Evolutionary conservation across 2,329 filamentous ascomycete species (phyloP).

Genomic region (Fusarium burgessii): DNA sequence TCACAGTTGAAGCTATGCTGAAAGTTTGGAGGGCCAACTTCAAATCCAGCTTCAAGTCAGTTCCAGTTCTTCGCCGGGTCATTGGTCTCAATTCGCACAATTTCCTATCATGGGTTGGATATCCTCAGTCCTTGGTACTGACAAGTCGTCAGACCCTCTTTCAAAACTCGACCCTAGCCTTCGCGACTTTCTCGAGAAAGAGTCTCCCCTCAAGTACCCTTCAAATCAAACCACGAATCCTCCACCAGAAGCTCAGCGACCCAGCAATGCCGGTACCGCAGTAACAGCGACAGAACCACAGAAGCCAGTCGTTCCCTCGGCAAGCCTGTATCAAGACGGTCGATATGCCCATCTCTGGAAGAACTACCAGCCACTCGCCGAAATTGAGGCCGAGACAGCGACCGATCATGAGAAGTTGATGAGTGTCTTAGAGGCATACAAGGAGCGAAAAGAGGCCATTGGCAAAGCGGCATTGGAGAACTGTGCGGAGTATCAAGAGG

Average conservation of each 20-base stretch:
- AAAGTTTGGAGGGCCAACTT: slow-evolving; percentile 30
- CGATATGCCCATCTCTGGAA: slow-evolving; percentile 90
- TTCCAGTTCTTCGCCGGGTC: background rate
- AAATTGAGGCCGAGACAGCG: slow-evolving; percentile 76
- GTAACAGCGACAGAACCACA: slow-evolving; percentile 32
- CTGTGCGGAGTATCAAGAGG: slow-evolving; percentile 87
- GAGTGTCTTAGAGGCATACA: slow-evolving; percentile 85
- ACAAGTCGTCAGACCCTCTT: slow-evolving; percentile 67
- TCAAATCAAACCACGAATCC: slow-evolving; percentile 44
- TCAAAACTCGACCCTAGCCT: slow-evolving; percentile 84
- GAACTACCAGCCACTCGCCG: slow-evolving; percentile 80
- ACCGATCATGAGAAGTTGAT: slow-evolving; percentile 83
- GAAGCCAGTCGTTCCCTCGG: slow-evolving; percentile 56
- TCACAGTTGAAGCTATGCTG: slow-evolving; percentile 34
- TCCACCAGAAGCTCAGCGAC: slow-evolving; percentile 16
- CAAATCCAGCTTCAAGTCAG: slow-evolving; percentile 10
- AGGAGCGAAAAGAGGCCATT: slow-evolving; percentile 82
- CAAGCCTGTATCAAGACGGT: slow-evolving; percentile 70
- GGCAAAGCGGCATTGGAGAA: slow-evolving; percentile 90
- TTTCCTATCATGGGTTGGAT: slow-evolving; percentile 66
- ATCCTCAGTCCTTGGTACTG: slow-evolving; percentile 64
- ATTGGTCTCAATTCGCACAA: background rate
- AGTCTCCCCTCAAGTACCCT: slow-evolving; percentile 79
- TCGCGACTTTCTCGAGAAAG: slow-evolving; percentile 85
- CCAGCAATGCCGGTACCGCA: slow-evolving; percentile 21